Conservation (phyloP, 257 asterid species). For the Linaria vulgaris region DNA sequence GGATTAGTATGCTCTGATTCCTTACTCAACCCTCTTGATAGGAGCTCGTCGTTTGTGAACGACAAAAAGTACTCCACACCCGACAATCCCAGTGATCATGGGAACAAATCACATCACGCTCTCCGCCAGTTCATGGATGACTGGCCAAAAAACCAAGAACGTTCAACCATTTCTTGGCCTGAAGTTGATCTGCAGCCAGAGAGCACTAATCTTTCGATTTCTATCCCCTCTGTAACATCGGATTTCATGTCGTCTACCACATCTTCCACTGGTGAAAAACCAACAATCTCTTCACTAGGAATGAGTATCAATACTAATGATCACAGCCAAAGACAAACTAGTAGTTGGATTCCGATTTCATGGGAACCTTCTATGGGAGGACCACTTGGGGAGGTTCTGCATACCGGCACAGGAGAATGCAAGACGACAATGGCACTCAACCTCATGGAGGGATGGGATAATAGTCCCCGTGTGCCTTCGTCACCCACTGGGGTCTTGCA, state of each 20-base stretch:
- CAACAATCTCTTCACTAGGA: conserved; percentile 13
- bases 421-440: conserved; percentile 46
- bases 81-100: conserved; percentile 26
- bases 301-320: conserved; percentile 34
- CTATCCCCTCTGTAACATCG: conserved; percentile 51
- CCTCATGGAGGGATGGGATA: conserved; percentile 66
- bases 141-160: conserved; percentile 49
- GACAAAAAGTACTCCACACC: conserved; percentile 29
- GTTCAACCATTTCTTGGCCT: conserved; percentile 40
- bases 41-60: conserved; percentile 44
- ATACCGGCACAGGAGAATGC: conserved; percentile 36
- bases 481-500: conserved; percentile 94
- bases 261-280: conserved; percentile 42
- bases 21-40: conserved; percentile 69
- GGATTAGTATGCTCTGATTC: conserved; percentile 81
- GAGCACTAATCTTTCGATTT: conserved; percentile 68
- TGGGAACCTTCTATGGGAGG: conserved; percentile 88
- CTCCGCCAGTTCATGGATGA: conserved; percentile 75
- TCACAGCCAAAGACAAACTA: conserved; percentile 35
- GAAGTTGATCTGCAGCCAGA: conserved; percentile 8
- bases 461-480: conserved; percentile 49
- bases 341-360: conserved; percentile 60
- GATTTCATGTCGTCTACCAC: conserved; percentile 63
- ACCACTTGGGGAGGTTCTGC: conserved; percentile 90
- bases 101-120: conserved; percentile 33